Evolutionary conservation across 2,329 filamentous ascomycete species (phyloP).

Genomic region (Aquanectria penicillioides): DNA sequence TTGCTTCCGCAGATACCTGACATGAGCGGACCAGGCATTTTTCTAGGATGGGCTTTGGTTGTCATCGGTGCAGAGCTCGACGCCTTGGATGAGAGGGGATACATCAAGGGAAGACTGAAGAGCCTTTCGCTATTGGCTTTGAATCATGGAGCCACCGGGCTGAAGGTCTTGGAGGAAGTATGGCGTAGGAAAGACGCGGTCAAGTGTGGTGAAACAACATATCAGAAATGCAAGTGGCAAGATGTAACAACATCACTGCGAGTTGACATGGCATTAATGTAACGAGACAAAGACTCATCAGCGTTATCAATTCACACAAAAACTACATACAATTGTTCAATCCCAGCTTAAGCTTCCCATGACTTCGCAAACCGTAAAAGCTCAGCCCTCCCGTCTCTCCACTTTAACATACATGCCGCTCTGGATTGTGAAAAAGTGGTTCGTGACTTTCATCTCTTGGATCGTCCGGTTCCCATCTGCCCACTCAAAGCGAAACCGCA

Average conservation of each 20-base stretch:
- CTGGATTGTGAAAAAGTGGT: too few species aligned
- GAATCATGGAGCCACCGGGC: not conserved
- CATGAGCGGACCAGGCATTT: not conserved
- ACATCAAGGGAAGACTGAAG: not conserved
- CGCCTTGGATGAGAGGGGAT: not conserved
- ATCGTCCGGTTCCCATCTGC: too few species aligned
- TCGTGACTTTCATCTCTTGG: too few species aligned
- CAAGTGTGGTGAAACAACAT: not conserved
- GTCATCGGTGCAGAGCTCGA: not conserved
- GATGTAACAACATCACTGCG: not conserved
- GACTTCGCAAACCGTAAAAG: too few species aligned
- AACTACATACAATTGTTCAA: too few species aligned
- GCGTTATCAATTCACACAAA: too few species aligned
- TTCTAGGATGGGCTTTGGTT: not conserved
- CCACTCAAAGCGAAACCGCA: too few species aligned
- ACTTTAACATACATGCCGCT: too few species aligned
- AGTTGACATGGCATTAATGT: not conserved
- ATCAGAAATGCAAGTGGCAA: not conserved
- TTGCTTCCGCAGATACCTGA: not conserved
- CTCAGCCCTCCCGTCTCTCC: too few species aligned
- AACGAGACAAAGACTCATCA: not conserved
- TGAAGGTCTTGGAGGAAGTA: not conserved
- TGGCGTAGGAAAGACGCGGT: not conserved
- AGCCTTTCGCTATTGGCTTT: not conserved
- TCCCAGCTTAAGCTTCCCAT: too few species aligned